Conservation (phyloP, 2,329 filamentous ascomycete species). For the Pezicula rhizophila region DNA sequence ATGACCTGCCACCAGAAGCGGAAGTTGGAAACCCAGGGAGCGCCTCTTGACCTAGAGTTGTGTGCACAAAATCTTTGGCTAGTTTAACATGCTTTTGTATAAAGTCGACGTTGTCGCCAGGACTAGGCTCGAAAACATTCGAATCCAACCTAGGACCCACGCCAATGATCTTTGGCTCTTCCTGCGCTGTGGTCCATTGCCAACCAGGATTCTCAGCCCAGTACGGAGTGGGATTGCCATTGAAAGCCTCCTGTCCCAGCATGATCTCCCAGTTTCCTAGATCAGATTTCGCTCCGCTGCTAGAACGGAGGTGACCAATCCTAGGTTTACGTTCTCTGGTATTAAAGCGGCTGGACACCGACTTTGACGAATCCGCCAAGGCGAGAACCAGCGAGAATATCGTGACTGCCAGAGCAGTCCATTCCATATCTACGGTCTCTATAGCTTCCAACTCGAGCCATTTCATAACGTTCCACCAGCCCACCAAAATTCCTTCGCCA, state of each 20-base stretch:
- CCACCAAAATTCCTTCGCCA: constrained; percentile 56
- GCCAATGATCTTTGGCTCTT: constrained; percentile 24
- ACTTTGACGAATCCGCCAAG: constrained; percentile 38
- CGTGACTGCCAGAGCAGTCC: constrained; percentile 61
- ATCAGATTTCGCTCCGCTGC: constrained; percentile 35
- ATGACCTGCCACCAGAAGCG: constrained; percentile 37
- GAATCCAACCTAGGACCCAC: constrained; percentile 17
- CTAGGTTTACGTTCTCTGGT: constrained; percentile 31
- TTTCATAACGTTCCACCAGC: constrained; percentile 68
- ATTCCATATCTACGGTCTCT: constrained; percentile 51
- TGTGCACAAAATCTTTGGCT: constrained; percentile 60
- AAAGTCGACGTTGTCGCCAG: constrained; percentile 47
- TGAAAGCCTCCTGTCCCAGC: constrained; percentile 34
- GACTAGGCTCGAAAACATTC: constrained; percentile 7
- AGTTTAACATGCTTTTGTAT: constrained; percentile 48
- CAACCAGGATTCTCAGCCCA: constrained; percentile 61
- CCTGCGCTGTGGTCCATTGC: constrained; percentile 64
- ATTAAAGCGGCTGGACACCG: constrained; percentile 28
- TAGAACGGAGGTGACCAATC: constrained; percentile 38
- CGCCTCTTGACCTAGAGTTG: constrained; percentile 48
- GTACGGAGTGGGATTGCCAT: constrained; percentile 32
- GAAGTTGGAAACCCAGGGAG: constrained; percentile 62
- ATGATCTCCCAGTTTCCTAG: constrained; percentile 41
- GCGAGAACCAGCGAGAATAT: constrained; percentile 59
- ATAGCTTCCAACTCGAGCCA: constrained; percentile 54